phyloP scores from a whole-genome alignment of 139 green algal genomes.

The Zygnema cylindricum region DNA sequence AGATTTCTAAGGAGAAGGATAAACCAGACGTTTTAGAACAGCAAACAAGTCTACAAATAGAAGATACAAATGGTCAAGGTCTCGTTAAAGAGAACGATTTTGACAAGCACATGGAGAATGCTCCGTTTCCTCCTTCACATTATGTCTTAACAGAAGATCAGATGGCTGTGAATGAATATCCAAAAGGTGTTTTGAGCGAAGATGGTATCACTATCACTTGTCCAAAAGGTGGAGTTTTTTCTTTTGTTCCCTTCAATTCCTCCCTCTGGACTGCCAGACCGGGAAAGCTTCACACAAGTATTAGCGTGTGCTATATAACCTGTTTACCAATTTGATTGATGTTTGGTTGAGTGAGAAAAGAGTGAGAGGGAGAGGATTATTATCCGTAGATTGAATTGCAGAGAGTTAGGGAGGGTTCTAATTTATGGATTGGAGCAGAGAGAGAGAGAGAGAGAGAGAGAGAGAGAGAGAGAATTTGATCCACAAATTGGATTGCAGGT shows the following conservation, averaged over 20 bases:
- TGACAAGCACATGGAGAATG: not conserved
- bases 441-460: too few relatives aligned
- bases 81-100: not conserved
- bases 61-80: not conserved
- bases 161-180: constrained; percentile 17
- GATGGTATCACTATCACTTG: not conserved
- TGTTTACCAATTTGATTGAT: too few relatives aligned
- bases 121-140: constrained; percentile 34
- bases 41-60: not conserved
- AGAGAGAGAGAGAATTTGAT: too few relatives aligned
- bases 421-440: too few relatives aligned
- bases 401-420: too few relatives aligned
- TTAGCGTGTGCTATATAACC: too few relatives aligned
- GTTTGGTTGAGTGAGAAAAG: too few relatives aligned
- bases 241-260: too few relatives aligned
- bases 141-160: constrained; percentile 24
- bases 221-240: not conserved
- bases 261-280: too few relatives aligned
- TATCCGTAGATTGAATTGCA: too few relatives aligned
- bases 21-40: not conserved
- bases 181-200: not conserved
- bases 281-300: too few relatives aligned
- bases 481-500: not conserved
- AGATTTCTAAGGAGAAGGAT: not conserved
- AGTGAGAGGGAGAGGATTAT: too few relatives aligned